Base-by-base conservation (phyloP, 768 basidiomycete genomes). In the Arthromyces matolae region DNA sequence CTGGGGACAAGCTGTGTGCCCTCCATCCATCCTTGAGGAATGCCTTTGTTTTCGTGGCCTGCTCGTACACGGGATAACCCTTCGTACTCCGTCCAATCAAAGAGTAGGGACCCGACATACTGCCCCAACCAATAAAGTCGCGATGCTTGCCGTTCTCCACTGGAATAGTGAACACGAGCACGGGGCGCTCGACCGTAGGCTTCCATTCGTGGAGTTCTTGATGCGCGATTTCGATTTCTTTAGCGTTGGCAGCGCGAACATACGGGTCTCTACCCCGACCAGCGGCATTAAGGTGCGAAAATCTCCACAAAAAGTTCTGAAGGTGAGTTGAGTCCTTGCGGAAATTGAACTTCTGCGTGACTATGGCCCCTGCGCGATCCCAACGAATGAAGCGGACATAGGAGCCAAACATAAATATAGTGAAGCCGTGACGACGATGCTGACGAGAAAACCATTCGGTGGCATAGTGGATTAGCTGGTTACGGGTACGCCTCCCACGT, bases 371-470 rank as follows among this genome's bases (percentile, higher is more conserved):
- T 8, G 39, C 39, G 14, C 39, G 39, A 14, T 42, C 47, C 46
- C 46, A 47, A 4, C 47, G 47, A 18, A 48, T 41, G 22, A 48
- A 49, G 14, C 41, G 48, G 6, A 34, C 34, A 12, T 19, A 22
- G 12, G 33, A 14, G 18, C 40, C 41, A 14, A 23, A 31, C 3
- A 43, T 37, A 13, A 14, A 43, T 12, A 49, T 24, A 13, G 41
- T 37, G 35, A 43, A 43, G 2, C 20, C 34, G 10, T 22, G 38
- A 1, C 16, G 20, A 16, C 48, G 48, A 28, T 49, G 41, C 19
- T 49, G 48, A 1, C 41, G 14, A 9, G 40, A 27, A 27, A 41
- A 41, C 5, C 27, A n/a, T 16, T 41, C 40, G 25, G 25, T 9
- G 8, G 37, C 37, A 22, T 38, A 38, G 20, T 38, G 19, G n/a